Evolutionary conservation across 176 grass and related monocot genomes (phyloP), one percentile per base, ranked within the genome.

Genomic region (Secale cereale): DNA sequence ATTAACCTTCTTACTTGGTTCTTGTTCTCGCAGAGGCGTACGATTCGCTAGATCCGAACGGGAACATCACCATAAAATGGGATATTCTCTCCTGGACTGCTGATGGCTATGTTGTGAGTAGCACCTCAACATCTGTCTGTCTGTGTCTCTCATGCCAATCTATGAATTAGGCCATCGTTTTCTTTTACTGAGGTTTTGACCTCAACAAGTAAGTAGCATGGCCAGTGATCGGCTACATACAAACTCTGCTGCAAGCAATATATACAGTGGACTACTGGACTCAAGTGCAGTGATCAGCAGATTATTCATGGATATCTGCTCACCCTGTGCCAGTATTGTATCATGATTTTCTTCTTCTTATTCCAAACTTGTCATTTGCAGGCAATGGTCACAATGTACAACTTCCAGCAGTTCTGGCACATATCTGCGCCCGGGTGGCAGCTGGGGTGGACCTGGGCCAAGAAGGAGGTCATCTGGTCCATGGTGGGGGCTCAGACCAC

Each of bases 21-120:
- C n/a, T 57, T 57, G 2, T 57, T 82, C 62, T 69, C 78, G 84
- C 89, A 97, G 94, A 90, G 71, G 94, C 94, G 25, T 97, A 90
- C 76, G 94, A 97, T 88, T 89, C 94, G 3, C 87, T 97, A 39
- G 94, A 97, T 82, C 94, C 94, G 10, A 91, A 79, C 35, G 91
- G 94, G 10, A 94, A 97, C 83, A 97, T 97, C 79, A 97, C 94
- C 27, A 94, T 97, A 82, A 97, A 97, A 64, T 97, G 94, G 94
- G 94, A 97, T 78, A 4, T 97, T n/a, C 88, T 94, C 69, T 82
- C 86, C 48, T 97, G 94, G 94, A 97, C 94, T 92, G 79, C 91
- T 30, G 94, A 97, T 77, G 94, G 94, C 30, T 97, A 97, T 79
- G 91, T 97, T 25, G 94, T 97, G 92, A 97, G 89, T 97, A 90